Percentiles rank a stretch among this genome's conserved stretches.
Conservation (phyloP, 129 eudicot genomes). For the Deinandra increscens region DNA sequence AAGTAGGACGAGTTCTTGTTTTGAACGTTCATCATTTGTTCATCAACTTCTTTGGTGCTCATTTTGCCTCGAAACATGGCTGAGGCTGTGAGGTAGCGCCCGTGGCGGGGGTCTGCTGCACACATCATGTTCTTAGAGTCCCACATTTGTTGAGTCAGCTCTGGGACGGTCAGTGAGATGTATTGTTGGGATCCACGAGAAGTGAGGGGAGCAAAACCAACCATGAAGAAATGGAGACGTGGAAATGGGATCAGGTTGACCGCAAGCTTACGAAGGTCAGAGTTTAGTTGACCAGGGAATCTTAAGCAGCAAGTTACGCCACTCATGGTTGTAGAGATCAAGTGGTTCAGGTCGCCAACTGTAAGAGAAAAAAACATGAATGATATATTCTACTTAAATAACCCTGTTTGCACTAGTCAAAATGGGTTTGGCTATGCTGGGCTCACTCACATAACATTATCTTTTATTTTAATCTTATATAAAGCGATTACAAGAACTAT, state of each 20-base stretch:
- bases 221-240: conserved; percentile 10
- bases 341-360: conserved; percentile 13
- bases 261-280: conserved; percentile 13
- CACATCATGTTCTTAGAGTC: conserved; percentile 17
- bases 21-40: conserved; percentile 15
- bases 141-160: conserved; percentile 15
- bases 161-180: conserved; percentile 3
- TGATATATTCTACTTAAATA: not conserved
- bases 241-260: conserved; percentile 11
- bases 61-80: conserved; percentile 14
- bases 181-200: conserved; percentile 14
- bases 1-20: conserved; percentile 16
- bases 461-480: not conserved
- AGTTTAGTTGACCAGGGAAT: conserved; percentile 9
- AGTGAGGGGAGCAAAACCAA: conserved; percentile 9
- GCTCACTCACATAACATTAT: not conserved
- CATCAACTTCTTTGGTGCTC: conserved; percentile 13
- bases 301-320: conserved; percentile 2
- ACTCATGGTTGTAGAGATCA: conserved; percentile 13
- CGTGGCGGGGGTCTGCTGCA: conserved; percentile 16
- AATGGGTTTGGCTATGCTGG: not conserved
- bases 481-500: not conserved
- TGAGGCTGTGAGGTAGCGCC: conserved; percentile 15
- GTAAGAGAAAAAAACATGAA: not conserved
- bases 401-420: not conserved